Base-by-base conservation (phyloP, 306 rosid genomes). In the Begonia fuchsioides region DNA sequence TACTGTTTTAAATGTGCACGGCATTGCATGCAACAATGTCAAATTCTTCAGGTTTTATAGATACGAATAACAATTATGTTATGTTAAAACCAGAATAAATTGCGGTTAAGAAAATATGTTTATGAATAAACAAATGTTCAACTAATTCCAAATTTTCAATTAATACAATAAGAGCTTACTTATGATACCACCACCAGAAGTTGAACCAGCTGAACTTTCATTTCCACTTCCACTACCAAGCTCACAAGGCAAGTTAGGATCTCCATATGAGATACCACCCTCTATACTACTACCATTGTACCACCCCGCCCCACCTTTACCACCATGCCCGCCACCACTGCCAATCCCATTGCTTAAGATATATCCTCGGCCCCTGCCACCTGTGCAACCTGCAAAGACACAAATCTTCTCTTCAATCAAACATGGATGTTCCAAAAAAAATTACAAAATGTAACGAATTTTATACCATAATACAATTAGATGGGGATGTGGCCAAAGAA, bases 271-370 rank as follows among this genome's bases (percentile, higher is more conserved):
- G 60, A 59, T 65, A 60, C 98, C 98, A 61, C 98, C 98, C 26
- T 67, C 54, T 44, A 86, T 55, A 61, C 79, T 77, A 57, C 18
- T 19, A 63, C 53, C 60, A 44, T 75, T 17, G 35, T 43, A 57
- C 53, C 93, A 82, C 40, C 86, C 98, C 17, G 17, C 46, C 56
- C 98, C 98, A 57, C 98, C 98, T 53, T 55, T 77, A 64, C 98
- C 98, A 26, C 98, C 98, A 82, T 92, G 82, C 62, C 98, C 98
- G 54, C 79, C 98, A 17, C 98, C 98, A 82, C 98, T 92, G 55
- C 92, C 73, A 64, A 79, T 64, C 50, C 94, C 82, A 59, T 61
- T 73, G 53, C 72, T 71, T 50, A 75, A 51, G 49, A 65, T 18
- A 53, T 70, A 49, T 52, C 96, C 98, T 54, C 56, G 63, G 64